A percentile compares a stretch with the other conserved stretches of the same genome.
Evolutionary conservation across 1,284 basidiomycete genomes (phyloP).

Genomic region (Rhodotorula sp.): DNA sequence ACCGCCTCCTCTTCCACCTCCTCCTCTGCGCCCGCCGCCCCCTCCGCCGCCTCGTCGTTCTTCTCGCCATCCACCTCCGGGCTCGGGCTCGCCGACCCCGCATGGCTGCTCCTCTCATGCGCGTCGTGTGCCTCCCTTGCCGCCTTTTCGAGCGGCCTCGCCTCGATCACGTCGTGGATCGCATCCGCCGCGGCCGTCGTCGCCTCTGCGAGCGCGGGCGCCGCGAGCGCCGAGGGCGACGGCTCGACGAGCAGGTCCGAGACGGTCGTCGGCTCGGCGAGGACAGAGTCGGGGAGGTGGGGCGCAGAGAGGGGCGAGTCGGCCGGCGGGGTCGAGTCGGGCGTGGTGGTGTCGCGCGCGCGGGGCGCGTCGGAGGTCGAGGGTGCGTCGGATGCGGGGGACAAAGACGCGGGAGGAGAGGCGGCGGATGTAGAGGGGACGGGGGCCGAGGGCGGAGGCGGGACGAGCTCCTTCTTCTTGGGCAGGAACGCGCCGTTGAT

Average conservation of each 20-base stretch:
- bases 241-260: slow-evolving; percentile 35
- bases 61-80: not conserved
- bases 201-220: slow-evolving; percentile 34
- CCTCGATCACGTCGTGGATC: slow-evolving; percentile 79
- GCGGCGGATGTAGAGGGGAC: slow-evolving; percentile 41
- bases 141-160: slow-evolving; percentile 81
- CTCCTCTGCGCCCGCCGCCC: slow-evolving; percentile 22
- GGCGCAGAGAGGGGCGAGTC: not conserved
- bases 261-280: slow-evolving; percentile 18
- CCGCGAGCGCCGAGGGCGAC: slow-evolving; percentile 44
- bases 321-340: not conserved
- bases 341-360: not conserved
- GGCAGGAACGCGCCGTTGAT: slow-evolving; percentile 94
- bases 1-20: slow-evolving; percentile 62
- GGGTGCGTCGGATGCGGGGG: not conserved
- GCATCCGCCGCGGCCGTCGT: slow-evolving; percentile 49
- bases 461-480: slow-evolving; percentile 55
- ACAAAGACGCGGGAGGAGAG: not conserved
- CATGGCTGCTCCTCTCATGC: slow-evolving; percentile 2
- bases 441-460: slow-evolving; percentile 49
- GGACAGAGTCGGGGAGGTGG: not conserved
- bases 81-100: not conserved
- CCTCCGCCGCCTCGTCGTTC: slow-evolving; percentile 9
- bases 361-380: no score
- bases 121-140: slow-evolving; percentile 59